phyloP scores from a whole-genome alignment of 345 rosid species.

The Populus nigra region DNA sequence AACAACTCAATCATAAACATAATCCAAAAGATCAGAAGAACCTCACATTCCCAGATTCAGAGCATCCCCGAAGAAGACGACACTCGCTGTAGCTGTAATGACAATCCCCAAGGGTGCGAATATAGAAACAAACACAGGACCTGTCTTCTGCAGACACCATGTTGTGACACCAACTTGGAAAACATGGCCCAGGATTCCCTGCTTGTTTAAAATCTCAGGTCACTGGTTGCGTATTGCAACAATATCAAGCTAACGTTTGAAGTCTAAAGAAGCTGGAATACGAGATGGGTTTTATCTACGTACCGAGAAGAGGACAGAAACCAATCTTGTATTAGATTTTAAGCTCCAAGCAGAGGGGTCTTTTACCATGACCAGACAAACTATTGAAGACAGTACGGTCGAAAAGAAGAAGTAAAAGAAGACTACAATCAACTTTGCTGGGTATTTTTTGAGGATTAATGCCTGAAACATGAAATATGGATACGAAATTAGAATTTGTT shows the following conservation, averaged over 20 bases:
- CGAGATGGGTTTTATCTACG: not conserved
- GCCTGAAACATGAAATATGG: constrained; percentile 8
- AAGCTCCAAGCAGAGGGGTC: constrained; percentile 16
- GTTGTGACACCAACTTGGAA: constrained; percentile 8
- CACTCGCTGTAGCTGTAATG: constrained; percentile 17
- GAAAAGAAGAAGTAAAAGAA: constrained; percentile 4
- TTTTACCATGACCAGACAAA: not conserved
- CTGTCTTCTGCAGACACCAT: constrained; percentile 27
- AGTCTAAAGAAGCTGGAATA: not conserved
- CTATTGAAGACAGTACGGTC: not conserved
- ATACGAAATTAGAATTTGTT: too few relatives aligned
- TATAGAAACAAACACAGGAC: constrained; percentile 33
- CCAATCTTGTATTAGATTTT: constrained; percentile 13
- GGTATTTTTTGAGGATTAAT: not conserved
- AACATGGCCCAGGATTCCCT: constrained; percentile 15
- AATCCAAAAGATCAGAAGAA: not conserved
- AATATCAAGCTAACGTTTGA: too few relatives aligned
- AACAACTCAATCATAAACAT: not conserved
- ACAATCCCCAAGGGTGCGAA: constrained; percentile 34
- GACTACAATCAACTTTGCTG: constrained; percentile 3
- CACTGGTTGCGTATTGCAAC: not conserved
- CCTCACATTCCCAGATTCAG: constrained; percentile 30
- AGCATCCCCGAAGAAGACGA: constrained; percentile 21
- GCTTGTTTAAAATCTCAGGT: not conserved
- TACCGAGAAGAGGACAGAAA: constrained; percentile 20